Base-by-base conservation (phyloP, 2,329 filamentous ascomycete genomes). In the Harringtonia aguacate region DNA sequence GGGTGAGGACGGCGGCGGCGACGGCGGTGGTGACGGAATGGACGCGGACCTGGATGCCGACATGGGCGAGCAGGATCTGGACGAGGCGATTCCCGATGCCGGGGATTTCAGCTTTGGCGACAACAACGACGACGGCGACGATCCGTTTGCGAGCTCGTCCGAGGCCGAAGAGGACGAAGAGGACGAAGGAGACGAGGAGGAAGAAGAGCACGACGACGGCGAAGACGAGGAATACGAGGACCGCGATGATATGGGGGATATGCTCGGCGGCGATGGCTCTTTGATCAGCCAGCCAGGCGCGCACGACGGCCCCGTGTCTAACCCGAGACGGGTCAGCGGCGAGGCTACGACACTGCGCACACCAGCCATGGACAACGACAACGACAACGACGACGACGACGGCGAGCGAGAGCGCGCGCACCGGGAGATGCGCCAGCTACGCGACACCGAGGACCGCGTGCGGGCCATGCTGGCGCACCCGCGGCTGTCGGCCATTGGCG, bases 31-130 rank as follows among this genome's bases (percentile, higher is more conserved):
- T 22, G 39, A 41, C 22, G 24, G 50, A 21, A 34, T 41, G 44
- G 37, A 65, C 52, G 59, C 60, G 47, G 71, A 55, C 58, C 68
- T 68, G 51, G 65, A 65, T 38, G 67, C 63, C 1, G 67, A 64
- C 22, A 66, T 66, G 29, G 71, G 63, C 9, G 63, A 65, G 46
- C 62, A 69, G 31, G 82, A 87, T 61, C 61, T 86, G 44, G 84
- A 88, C 52, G 81, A 84, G 48, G 82, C 86, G 41, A 80, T 86
- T 17, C 83, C 83, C 2, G 80, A 85, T 55, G 81, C 72, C 4
- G 64, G 59, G 8, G 71, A 69, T 20, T 74, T 74, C 58, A 68
- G 68, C 6, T 66, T 76, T 41, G 69, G 67, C 29, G 63, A 60
- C 39, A 64, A 63, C 4, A 62, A 70, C 4, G 63, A 62, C 2